Evolutionary conservation across 441 rosid species (phyloP), one percentile per base, ranked within the genome.

Genomic region (Codiaeum variegatum): DNA sequence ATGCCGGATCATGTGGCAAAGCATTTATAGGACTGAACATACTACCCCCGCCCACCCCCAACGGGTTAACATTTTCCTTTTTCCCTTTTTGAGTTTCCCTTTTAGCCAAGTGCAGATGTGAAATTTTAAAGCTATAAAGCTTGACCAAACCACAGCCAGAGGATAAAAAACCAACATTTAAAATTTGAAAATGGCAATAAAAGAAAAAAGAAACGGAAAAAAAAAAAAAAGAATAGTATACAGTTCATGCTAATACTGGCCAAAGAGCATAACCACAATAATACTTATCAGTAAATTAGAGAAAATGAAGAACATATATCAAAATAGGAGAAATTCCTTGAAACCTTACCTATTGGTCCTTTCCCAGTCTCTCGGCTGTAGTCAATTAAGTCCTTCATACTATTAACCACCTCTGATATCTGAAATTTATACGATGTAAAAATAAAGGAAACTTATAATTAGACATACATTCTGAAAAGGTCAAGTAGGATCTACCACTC

Each of bases 341-440:
- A 46, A 76, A 44, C 74, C 91, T 84, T 85, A 92, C 98, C 98
- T 79, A 90, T 89, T 29, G 97, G 98, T 75, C 98, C 97, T 13
- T 85, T 88, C 73, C 87, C 83, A 23, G 91, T 90, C 83, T 87
- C 90, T 76, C 86, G 82, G 83, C 97, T 92, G 80, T 87, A 90
- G 83, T 92, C 97, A 81, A 94, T 94, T 84, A 94, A 84, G 83
- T 94, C 98, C 75, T 94, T 94, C 97, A 92, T 94, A 66, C 97
- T 90, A 77, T 92, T 94, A 65, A 90, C 97, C 72, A 90, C 97
- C 83, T 92, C 97, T 52, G 98, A 92, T 85, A 92, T 92, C 97
- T 94, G 90, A 85, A 81, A 76, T 36, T 34, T 34, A 26, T 36
- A 19, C 40, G 15, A 63, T 18, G 38, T 4, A 11, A 7, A 40